Evolutionary conservation across 176 grass and related monocot species (phyloP), one percentile per base, ranked within the genome.

Genomic region (Triticum turgidum): DNA sequence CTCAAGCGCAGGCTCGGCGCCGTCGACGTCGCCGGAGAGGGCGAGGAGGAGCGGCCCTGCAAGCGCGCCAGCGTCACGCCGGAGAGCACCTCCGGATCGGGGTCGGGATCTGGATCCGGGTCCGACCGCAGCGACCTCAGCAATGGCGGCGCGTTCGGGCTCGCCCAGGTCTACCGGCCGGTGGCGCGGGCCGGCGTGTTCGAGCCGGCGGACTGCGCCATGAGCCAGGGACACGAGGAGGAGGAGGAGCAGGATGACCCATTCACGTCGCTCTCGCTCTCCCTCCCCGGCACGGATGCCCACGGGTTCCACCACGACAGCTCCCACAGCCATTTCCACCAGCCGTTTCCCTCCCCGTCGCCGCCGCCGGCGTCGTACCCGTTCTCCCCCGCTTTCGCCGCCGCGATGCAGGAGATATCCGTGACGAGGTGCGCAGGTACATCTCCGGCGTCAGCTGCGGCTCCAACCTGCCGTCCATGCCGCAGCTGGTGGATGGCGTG

Each of bases 331-430:
- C 65, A 88, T 44, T 89, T 86, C 83, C 84, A 94, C 41, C 78
- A 89, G 11, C 83, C 86, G 14, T 54, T 80, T 1, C 5, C 61
- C 2, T 52, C 86, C 1, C 62, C 81, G 1, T n/a, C 89, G 0
- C 76, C 68, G 0, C 39, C 9, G 2, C 12, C 82, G 0, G 1
- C 75, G 0, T 12, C 67, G 34, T 76, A 80, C 70, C 69, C 77
- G 41, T 84, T 44, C 14, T 54, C 0, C 56, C 80, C 80, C 0
- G 84, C 79, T 4, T 89, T 94, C 78, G 47, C 84, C 11, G 65
- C 84, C 4, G 83, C 85, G 83, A 94, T 97, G 90, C 88, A 92
- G 84, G 92, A 97, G 21, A 88, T 97, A 94, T 97, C 54, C 92
- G 86, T n/a, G 77, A 47, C 5, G 96, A 98, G 67, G 96, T 98